Evolutionary conservation across 306 rosid genomes (phyloP).

Genomic region (Rosa chinensis): DNA sequence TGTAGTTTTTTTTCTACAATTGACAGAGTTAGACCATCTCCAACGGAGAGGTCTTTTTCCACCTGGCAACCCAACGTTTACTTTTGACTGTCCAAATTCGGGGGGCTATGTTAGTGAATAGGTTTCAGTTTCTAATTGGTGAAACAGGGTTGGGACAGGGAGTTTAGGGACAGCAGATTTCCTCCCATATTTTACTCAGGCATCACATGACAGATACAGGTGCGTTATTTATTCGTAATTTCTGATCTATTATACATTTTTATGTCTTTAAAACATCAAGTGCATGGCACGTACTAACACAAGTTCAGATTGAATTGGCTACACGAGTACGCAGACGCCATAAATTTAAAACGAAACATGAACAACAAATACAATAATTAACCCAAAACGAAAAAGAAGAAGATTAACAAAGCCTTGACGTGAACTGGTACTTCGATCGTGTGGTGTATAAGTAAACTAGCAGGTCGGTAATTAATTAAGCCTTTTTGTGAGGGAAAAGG

Average conservation of each 20-base stretch:
- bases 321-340: neutral
- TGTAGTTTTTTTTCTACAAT: too few relatives aligned
- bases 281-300: conserved; percentile 1
- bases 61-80: too few relatives aligned
- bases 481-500: conserved; percentile 55
- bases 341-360: neutral
- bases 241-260: neutral
- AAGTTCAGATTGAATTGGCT: neutral
- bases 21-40: too few relatives aligned
- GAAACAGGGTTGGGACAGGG: too few relatives aligned
- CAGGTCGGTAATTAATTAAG: neutral
- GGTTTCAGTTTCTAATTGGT: too few relatives aligned
- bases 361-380: conserved; percentile 13
- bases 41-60: too few relatives aligned
- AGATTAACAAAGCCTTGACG: neutral
- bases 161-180: too few relatives aligned
- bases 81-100: too few relatives aligned
- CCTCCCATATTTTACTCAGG: neutral
- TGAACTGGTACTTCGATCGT: neutral
- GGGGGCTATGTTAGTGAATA: too few relatives aligned
- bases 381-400: neutral
- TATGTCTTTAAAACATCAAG: neutral
- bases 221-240: neutral
- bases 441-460: neutral
- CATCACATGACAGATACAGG: neutral